Percentiles rank a stretch among this genome's conserved stretches.
phyloP scores from a whole-genome alignment of 768 basidiomycete genomes.

The Russula brevipes region DNA sequence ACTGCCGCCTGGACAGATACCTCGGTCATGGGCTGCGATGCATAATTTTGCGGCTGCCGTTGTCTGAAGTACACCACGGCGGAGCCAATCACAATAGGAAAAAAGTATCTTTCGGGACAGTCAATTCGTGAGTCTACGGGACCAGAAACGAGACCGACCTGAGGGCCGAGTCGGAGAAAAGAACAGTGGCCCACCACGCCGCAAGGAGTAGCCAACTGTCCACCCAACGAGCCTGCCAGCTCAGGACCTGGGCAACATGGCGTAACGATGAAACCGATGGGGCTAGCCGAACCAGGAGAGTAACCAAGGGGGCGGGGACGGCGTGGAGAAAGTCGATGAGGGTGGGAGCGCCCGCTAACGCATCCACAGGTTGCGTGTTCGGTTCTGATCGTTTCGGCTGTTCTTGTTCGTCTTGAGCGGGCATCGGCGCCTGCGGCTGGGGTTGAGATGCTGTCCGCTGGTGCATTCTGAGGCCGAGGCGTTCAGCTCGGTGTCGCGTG shows the following conservation, averaged over 20 bases:
- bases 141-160: constrained; percentile 36
- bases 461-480: neutral
- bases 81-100: constrained; percentile 50
- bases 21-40: constrained; percentile 46
- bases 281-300: constrained; percentile 56
- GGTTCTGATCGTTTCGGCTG: neutral
- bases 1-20: constrained; percentile 48
- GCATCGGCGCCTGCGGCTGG: neutral
- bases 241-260: constrained; percentile 43
- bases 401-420: neutral
- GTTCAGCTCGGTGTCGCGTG: neutral
- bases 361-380: neutral
- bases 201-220: constrained; percentile 64
- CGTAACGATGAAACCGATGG: constrained; percentile 46
- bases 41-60: constrained; percentile 19
- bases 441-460: constrained; percentile 11
- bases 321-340: constrained; percentile 47
- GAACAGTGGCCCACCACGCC: constrained; percentile 72
- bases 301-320: constrained; percentile 57
- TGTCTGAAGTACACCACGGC: constrained; percentile 34
- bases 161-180: constrained; percentile 43
- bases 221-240: constrained; percentile 55
- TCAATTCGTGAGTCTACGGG: neutral
- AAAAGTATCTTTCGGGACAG: constrained; percentile 46
- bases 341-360: constrained; percentile 22